Evolutionary conservation across 1,284 basidiomycete species (phyloP).

Genomic region (Ceratobasidium sp.): DNA sequence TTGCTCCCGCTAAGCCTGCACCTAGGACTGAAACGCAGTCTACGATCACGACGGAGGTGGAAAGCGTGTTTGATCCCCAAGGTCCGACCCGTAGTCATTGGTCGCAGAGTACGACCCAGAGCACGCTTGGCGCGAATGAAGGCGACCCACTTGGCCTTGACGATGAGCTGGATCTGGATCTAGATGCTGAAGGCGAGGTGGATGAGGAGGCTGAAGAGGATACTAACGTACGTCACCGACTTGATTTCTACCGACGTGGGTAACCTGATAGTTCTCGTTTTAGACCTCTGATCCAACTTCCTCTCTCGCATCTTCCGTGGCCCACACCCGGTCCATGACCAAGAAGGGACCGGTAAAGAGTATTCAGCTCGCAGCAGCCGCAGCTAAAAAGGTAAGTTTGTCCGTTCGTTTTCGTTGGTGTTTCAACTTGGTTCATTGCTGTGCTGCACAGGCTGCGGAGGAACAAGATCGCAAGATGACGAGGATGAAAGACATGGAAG

Average conservation of each 20-base stretch:
- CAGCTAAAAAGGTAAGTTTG: slow-evolving; percentile 81
- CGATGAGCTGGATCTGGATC: slow-evolving; percentile 44
- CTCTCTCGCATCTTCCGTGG: slow-evolving; percentile 40
- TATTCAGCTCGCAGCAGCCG: slow-evolving; percentile 82
- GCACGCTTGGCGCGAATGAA: slow-evolving; percentile 4
- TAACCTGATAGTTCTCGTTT: slow-evolving; percentile 10
- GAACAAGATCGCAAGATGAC: slow-evolving; percentile 83
- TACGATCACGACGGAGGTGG: slow-evolving; percentile 24
- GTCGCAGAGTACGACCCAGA: slow-evolving; percentile 8
- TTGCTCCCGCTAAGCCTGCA: slow-evolving; percentile 13
- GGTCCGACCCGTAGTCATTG: slow-evolving; percentile 28
- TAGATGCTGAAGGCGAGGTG: slow-evolving; percentile 12
- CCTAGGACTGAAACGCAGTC: slow-evolving; percentile 35
- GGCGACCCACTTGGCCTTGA: slow-evolving; percentile 19
- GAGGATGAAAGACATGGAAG: slow-evolving; percentile 83
- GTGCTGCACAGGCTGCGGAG: slow-evolving; percentile 78
- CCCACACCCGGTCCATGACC: slow-evolving; percentile 53
- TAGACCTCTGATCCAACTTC: slow-evolving; percentile 23
- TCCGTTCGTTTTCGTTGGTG: neutral
- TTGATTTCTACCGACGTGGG: neutral
- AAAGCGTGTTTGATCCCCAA: slow-evolving; percentile 36
- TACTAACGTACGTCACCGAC: neutral
- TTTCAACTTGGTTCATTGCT: slow-evolving; percentile 23
- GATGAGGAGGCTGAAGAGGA: slow-evolving; percentile 26
- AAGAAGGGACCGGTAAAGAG: slow-evolving; percentile 73